Evolutionary conservation across 176 grass and related monocot species (phyloP).

Genomic region (Zoysia japonica): DNA sequence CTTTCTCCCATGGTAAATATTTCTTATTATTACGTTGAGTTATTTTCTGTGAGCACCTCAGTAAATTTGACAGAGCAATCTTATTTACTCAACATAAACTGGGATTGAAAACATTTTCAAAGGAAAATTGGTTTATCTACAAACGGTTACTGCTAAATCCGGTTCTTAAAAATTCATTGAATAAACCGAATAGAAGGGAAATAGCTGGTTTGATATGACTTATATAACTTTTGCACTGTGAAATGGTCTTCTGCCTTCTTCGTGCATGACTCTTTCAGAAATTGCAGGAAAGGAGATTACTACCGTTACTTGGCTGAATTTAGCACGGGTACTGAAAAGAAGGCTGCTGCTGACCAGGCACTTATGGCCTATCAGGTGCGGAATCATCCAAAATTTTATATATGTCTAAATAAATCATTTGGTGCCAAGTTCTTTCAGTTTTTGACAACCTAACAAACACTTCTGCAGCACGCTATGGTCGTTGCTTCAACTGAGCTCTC

Average conservation of each 20-base stretch:
- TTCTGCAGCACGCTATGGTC: slow-evolving; percentile 66
- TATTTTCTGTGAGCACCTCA: not conserved
- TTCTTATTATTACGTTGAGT: slow-evolving; percentile 21
- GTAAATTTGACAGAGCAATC: slow-evolving; percentile 2
- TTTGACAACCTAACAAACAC: slow-evolving; percentile 30
- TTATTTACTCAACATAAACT: not conserved
- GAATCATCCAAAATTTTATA: slow-evolving; percentile 16
- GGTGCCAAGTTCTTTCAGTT: slow-evolving; percentile 10
- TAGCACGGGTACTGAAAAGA: slow-evolving; percentile 75
- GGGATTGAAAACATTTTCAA: slow-evolving; percentile 1
- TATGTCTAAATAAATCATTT: slow-evolving; percentile 8
- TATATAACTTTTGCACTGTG: not conserved
- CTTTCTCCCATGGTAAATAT: not conserved
- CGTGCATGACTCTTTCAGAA: not conserved
- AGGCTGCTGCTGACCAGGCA: slow-evolving; percentile 71
- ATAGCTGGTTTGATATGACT: not conserved
- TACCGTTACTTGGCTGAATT: slow-evolving; percentile 90
- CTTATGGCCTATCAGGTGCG: slow-evolving; percentile 83
- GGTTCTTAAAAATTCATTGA: slow-evolving; percentile 15
- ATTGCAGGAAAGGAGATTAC: slow-evolving; percentile 88
- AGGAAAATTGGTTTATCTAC: not conserved
- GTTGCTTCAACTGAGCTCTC: slow-evolving; percentile 59
- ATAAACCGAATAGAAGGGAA: not conserved
- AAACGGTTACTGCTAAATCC: slow-evolving; percentile 5
- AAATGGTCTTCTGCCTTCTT: not conserved